Evolutionary conservation across 2,329 filamentous ascomycete species (phyloP), one percentile per base, ranked within the genome.

Genomic region (Zelopaecilomyces penicillatus): DNA sequence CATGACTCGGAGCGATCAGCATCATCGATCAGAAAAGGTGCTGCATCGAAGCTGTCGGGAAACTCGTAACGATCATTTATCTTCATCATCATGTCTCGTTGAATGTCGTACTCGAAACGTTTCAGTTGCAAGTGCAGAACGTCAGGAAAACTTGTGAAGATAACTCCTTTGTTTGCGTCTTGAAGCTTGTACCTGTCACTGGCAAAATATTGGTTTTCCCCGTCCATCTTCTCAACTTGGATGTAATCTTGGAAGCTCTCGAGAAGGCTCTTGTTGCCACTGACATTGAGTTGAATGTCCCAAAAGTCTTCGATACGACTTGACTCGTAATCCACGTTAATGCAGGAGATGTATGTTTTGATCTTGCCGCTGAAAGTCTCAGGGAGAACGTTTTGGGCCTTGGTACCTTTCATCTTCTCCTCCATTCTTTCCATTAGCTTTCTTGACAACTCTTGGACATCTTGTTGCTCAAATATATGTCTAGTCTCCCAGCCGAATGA

Each of bases 401-500:
- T 81, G 2, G 93, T 97, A 38, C 88, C 91, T 67, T 98, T 98
- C 94, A 98, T 98, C 62, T 87, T 91, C 59, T 93, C 86, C 62
- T 98, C 94, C 68, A 98, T 83, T 48, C 87, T 83, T 66, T 98
- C 93, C 86, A 98, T 98, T 50, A 98, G 74, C 63, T 97, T 95
- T 46, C 94, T 80, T 31, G 90, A 97, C 31, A 98, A 73, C 63
- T 98, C 93, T 63, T 98, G 93, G 6, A 98, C 93, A 65, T 98
- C 93, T 65, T 98, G 93, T 63, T 98, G 93, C 67, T 97, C 91
- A 56, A 98, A 98, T 43, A 97, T 95, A 60, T 98, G 91, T 52
- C 89, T 81, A 2, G 91, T 95, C 58, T 98, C 91, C 93, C 93
- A 98, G 27, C 93, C 93, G 63, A 98, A 98, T 0, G 93, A 97